Percentiles rank a stretch among this genome's conserved stretches.
These are phyloP conservation scores for Dioscorea dumetorum DNA, from an alignment of 106 monocot genomes.

Conservation along the genomic window DNA sequence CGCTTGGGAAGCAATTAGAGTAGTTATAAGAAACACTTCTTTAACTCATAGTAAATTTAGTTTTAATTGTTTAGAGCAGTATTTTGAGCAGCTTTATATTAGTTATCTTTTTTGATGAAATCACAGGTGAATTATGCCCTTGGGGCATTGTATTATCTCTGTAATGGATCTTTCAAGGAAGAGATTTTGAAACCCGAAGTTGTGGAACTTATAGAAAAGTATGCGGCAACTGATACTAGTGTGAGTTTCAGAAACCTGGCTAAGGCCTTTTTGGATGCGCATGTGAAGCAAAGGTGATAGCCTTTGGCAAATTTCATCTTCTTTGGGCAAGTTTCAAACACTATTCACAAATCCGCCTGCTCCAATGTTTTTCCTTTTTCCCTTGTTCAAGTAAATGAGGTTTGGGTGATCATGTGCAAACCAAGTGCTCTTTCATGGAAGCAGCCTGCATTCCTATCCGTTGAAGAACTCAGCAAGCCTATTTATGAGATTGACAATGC, in stretches of 20 bases:
- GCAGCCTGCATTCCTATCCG: too few species aligned
- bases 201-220: constrained; percentile 50
- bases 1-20: too few species aligned
- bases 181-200: constrained; percentile 90
- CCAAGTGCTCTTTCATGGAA: not conserved
- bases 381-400: not conserved
- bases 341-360: not conserved
- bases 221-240: constrained; percentile 60
- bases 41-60: too few species aligned
- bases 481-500: too few species aligned
- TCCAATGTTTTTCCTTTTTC: not conserved
- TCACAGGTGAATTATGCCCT: constrained; percentile 85
- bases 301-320: too few species aligned
- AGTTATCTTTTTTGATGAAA: not conserved
- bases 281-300: constrained; percentile 23
- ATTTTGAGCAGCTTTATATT: not conserved
- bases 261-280: constrained; percentile 69
- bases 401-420: not conserved
- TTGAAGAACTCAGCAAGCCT: too few species aligned
- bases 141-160: constrained; percentile 76
- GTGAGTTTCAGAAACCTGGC: constrained; percentile 77
- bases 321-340: not conserved
- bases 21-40: too few species aligned
- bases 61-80: too few species aligned
- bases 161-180: constrained; percentile 46